phyloP scores from a whole-genome alignment of 1,284 basidiomycete genomes.

The Exsudoporus floridanus region DNA sequence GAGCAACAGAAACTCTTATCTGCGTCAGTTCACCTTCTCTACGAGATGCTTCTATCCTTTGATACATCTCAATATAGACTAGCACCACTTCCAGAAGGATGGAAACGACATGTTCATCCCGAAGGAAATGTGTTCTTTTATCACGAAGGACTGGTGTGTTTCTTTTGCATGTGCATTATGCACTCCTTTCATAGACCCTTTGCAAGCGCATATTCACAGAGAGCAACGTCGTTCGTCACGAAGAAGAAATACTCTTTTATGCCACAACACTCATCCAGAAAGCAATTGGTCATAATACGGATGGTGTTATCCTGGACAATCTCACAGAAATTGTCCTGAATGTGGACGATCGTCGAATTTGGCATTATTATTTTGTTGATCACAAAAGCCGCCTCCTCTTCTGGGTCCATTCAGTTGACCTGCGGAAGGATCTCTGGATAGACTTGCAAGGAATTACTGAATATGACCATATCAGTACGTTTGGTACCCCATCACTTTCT shows the following conservation, averaged over 20 bases:
- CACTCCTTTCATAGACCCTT: not conserved
- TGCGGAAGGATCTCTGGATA: not conserved
- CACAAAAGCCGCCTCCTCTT: constrained; percentile 20
- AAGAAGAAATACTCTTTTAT: not conserved
- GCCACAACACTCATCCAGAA: constrained; percentile 5
- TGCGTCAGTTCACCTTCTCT: not conserved
- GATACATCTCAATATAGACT: constrained; percentile 1
- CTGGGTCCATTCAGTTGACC: constrained; percentile 11
- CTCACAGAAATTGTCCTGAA: constrained; percentile 21
- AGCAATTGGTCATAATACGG: not conserved
- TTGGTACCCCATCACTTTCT: not conserved
- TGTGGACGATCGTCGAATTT: constrained; percentile 3
- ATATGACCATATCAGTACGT: constrained; percentile 19
- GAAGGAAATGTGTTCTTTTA: constrained; percentile 17
- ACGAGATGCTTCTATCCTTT: not conserved
- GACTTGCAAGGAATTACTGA: constrained; percentile 5
- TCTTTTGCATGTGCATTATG: not conserved
- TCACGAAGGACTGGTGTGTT: constrained; percentile 10
- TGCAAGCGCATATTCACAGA: constrained; percentile 19
- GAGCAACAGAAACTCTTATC: not conserved
- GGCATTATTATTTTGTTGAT: constrained; percentile 23
- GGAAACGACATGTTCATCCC: constrained; percentile 15
- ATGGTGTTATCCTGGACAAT: constrained; percentile 13
- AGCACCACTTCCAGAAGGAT: not conserved
- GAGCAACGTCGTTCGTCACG: not conserved